Evolutionary conservation across 176 grass and related monocot genomes (phyloP).

Genomic region (Miscanthus lutarioriparius): DNA sequence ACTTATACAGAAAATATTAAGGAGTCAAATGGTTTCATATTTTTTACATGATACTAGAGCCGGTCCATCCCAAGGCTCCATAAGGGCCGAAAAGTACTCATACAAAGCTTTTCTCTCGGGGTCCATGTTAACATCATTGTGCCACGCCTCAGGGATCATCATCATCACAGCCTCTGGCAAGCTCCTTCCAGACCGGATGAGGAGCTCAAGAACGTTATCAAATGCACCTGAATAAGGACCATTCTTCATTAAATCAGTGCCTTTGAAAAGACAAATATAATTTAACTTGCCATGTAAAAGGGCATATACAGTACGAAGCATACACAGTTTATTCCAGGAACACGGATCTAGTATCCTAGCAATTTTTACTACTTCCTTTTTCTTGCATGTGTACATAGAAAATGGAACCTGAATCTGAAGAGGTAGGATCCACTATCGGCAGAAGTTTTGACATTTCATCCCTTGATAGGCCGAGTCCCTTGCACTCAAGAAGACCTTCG

Average conservation of each 20-base stretch:
- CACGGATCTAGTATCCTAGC: not conserved
- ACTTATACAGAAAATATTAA: not conserved
- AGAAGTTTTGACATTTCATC: conserved; percentile 73
- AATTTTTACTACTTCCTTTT: not conserved
- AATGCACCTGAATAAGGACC: conserved; percentile 48
- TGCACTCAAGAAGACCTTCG: conserved; percentile 74
- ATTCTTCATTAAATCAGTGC: not conserved
- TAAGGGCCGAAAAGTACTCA: conserved; percentile 62
- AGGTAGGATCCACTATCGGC: conserved; percentile 76
- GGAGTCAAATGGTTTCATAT: not conserved
- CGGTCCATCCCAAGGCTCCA: conserved; percentile 78
- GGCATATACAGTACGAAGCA: not conserved
- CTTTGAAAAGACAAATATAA: not conserved
- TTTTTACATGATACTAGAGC: conserved; percentile 48
- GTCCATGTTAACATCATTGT: conserved; percentile 62
- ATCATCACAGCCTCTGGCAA: conserved; percentile 72
- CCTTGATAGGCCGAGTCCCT: conserved; percentile 55
- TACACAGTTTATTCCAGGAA: not conserved
- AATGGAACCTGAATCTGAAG: conserved; percentile 83
- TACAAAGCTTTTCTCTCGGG: conserved; percentile 57
- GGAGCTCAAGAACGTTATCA: conserved; percentile 68
- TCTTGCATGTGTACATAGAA: not conserved
- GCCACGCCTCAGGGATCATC: conserved; percentile 85
- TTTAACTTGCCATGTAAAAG: conserved; percentile 3
- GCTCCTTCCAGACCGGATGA: conserved; percentile 53